phyloP scores from a whole-genome alignment of 83 land plant genomes.

The Larix sibirica region DNA sequence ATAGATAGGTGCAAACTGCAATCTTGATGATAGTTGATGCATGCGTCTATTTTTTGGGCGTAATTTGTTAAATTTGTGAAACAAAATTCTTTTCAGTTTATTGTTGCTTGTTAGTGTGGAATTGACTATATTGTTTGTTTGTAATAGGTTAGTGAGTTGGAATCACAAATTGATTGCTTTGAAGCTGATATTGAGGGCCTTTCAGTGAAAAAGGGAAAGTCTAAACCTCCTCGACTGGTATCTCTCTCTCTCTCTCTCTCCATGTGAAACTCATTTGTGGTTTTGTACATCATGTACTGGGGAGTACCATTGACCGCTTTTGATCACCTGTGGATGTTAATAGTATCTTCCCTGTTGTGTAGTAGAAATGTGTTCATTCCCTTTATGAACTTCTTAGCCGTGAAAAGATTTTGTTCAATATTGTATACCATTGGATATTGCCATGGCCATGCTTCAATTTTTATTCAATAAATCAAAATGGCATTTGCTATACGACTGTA shows the following conservation, averaged over 20 bases:
- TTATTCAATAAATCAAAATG: too few relatives aligned
- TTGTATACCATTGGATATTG: too few relatives aligned
- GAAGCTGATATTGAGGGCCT: constrained; percentile 96
- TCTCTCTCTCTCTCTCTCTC: background rate
- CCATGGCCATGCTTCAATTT: too few relatives aligned
- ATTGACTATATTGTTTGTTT: constrained; percentile 10
- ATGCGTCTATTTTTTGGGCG: background rate
- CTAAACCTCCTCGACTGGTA: constrained; percentile 91
- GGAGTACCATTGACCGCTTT: background rate
- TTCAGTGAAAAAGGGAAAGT: constrained; percentile 89
- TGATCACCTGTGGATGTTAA: too few relatives aligned
- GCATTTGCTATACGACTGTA: too few relatives aligned
- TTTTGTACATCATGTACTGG: background rate
- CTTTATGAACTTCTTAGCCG: too few relatives aligned
- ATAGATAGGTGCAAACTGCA: background rate
- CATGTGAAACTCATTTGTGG: background rate
- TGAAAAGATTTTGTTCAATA: too few relatives aligned
- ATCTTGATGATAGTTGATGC: too few relatives aligned
- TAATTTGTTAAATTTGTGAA: background rate
- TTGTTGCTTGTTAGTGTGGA: background rate
- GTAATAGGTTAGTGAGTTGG: constrained; percentile 83
- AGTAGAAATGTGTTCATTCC: too few relatives aligned
- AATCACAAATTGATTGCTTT: constrained; percentile 83
- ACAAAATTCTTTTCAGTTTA: background rate
- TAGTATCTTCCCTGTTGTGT: too few relatives aligned